phyloP scores from a whole-genome alignment of 192 early-diverging fungal species.

The Coemansia sp. region DNA sequence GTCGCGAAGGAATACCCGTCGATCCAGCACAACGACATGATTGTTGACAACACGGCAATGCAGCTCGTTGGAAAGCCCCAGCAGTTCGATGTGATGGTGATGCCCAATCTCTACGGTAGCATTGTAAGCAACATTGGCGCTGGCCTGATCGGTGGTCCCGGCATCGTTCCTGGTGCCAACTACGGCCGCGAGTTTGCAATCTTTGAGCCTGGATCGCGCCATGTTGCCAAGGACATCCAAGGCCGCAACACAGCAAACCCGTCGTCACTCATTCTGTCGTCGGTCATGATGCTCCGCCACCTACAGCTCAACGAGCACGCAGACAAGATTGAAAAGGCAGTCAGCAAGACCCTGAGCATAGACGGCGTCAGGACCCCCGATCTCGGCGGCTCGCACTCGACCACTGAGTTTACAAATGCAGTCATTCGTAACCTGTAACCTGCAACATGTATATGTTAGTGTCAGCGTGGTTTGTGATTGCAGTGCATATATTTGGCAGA shows the following conservation, averaged over 20 bases:
- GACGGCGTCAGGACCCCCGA: constrained; percentile 81
- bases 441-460: no score
- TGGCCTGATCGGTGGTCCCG: constrained; percentile 92
- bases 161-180: constrained; percentile 96
- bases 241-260: constrained; percentile 96
- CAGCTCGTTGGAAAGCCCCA: constrained; percentile 96
- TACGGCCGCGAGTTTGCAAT: constrained; percentile 96
- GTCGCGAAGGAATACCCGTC: constrained; percentile 90
- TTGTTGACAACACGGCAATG: constrained; percentile 99
- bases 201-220: constrained; percentile 98
- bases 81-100: constrained; percentile 99
- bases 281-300: constrained; percentile 96
- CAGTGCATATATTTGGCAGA: neutral
- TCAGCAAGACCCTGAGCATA: constrained; percentile 83
- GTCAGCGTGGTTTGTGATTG: no score
- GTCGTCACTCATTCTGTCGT: constrained; percentile 87
- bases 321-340: constrained; percentile 85
- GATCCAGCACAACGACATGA: constrained; percentile 98
- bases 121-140: constrained; percentile 99
- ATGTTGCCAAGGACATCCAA: constrained; percentile 96
- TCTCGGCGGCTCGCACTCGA: constrained; percentile 81
- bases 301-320: constrained; percentile 88
- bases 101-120: constrained; percentile 99
- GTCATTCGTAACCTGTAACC: constrained; percentile 66
- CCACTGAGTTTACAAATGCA: constrained; percentile 92